A percentile compares a stretch with the other conserved stretches of the same genome.
phyloP scores from a whole-genome alignment of 257 asterid species.

The Capsicum pubescens region DNA sequence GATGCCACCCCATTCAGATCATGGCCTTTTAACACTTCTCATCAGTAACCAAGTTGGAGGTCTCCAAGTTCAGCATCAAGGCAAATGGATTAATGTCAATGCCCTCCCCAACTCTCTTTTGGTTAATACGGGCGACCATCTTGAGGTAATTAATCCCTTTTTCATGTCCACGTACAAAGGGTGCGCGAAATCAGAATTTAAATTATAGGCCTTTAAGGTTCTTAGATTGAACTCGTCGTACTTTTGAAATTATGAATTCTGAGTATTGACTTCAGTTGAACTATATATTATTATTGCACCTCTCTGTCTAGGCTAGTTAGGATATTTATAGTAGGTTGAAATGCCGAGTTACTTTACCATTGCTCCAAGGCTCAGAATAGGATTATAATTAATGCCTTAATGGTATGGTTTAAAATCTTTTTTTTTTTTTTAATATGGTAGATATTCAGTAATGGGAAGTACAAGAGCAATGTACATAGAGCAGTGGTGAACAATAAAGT shows the following conservation, averaged over 20 bases:
- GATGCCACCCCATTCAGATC: constrained; percentile 58
- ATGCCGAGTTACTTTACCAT: background rate
- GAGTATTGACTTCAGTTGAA: background rate
- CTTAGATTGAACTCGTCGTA: no score
- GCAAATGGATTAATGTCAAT: constrained; percentile 46
- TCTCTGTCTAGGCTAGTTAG: no score
- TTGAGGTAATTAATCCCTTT: constrained; percentile 59
- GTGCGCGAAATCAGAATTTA: background rate
- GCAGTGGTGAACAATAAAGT: constrained; percentile 62
- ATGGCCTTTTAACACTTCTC: constrained; percentile 51
- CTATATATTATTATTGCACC: background rate
- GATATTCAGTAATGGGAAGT: constrained; percentile 86
- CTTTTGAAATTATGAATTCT: background rate
- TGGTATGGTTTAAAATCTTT: background rate
- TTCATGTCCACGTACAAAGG: background rate
- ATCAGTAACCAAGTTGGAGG: constrained; percentile 51
- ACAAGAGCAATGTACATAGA: constrained; percentile 80
- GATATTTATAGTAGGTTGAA: background rate
- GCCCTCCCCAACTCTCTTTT: constrained; percentile 44
- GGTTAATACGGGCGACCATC: constrained; percentile 61
- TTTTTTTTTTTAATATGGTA: constrained; percentile 21
- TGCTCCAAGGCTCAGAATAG: background rate
- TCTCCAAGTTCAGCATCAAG: constrained; percentile 44
- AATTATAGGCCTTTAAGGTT: background rate
- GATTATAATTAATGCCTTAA: background rate